Percentiles rank a stretch among this genome's conserved stretches.
These are phyloP conservation scores for Pythium volutum DNA, from an alignment of 352 stramenopile genomes.

Conservation along the genomic window DNA sequence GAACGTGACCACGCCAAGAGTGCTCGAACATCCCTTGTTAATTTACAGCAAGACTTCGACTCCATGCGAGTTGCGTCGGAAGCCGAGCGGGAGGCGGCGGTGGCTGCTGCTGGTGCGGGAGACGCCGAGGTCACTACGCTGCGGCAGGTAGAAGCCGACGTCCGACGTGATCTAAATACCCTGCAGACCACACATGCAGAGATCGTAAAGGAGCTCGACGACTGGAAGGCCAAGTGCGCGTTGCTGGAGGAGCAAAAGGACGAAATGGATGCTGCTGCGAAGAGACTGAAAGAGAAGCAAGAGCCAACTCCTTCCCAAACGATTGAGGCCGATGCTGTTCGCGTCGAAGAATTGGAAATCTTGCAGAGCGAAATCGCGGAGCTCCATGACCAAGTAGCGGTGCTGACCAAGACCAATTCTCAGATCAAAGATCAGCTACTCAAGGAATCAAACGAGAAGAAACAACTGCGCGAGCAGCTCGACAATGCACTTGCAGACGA, in stretches of 20 bases:
- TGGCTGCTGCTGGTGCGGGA: background rate
- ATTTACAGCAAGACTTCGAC: background rate
- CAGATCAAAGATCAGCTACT: conserved; percentile 32
- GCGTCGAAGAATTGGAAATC: conserved; percentile 7
- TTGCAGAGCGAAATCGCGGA: conserved; percentile 15
- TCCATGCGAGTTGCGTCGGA: background rate
- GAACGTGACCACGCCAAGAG: background rate
- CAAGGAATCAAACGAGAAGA: conserved; percentile 28
- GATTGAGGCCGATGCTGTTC: no score
- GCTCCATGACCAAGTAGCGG: conserved; percentile 23
- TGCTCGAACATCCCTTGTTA: background rate
- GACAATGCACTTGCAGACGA: conserved; percentile 8
- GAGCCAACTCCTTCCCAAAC: background rate
- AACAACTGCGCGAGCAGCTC: conserved; percentile 23
- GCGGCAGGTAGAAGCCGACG: conserved; percentile 4
- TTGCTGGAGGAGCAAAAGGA: conserved; percentile 1
- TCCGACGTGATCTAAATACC: conserved; percentile 4
- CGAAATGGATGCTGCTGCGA: background rate
- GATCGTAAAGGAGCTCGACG: background rate
- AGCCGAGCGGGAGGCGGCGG: background rate
- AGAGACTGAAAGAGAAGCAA: background rate
- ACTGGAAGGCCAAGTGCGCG: conserved; percentile 5
- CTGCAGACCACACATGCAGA: background rate
- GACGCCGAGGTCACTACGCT: conserved; percentile 11
- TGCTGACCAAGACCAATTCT: conserved; percentile 23